Conservation (phyloP, 139 green algal species). For the Chlamydomonas applanata region DNA sequence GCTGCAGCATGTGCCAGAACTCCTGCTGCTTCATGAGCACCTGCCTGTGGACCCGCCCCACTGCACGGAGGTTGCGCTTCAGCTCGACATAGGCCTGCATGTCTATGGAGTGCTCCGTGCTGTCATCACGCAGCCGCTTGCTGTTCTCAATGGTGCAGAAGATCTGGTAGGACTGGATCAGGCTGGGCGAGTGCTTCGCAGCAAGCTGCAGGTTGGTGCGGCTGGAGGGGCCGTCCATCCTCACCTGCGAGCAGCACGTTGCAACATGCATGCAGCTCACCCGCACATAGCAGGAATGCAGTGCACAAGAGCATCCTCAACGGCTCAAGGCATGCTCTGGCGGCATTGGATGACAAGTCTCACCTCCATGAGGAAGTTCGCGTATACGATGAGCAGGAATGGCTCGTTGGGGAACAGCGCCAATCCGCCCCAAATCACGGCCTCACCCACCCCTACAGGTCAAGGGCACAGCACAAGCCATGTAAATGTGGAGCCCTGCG, state of each 20-base stretch:
- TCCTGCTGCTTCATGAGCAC: slow-evolving; percentile 16
- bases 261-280: too few species aligned
- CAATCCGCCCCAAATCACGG: not conserved
- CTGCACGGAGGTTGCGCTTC: slow-evolving; percentile 23
- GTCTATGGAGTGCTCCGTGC: slow-evolving; percentile 23
- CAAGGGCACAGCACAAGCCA: not conserved
- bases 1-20: too few species aligned
- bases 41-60: slow-evolving; percentile 24
- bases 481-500: too few species aligned
- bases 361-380: slow-evolving; percentile 40
- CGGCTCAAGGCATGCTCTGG: too few species aligned
- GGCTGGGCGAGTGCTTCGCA: slow-evolving; percentile 19
- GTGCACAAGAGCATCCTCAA: too few species aligned
- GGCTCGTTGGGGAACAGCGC: slow-evolving; percentile 12
- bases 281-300: too few species aligned
- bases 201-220: slow-evolving; percentile 26
- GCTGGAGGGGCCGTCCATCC: slow-evolving; percentile 28
- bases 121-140: slow-evolving; percentile 32
- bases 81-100: slow-evolving; percentile 39
- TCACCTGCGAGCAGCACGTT: not conserved
- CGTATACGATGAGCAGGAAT: slow-evolving; percentile 25
- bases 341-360: too few species aligned
- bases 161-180: slow-evolving; percentile 36
- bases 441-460: slow-evolving; percentile 12
- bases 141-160: slow-evolving; percentile 21